Base-by-base conservation (phyloP, 371 early-diverging fungal species). In the Mucor indicus region DNA sequence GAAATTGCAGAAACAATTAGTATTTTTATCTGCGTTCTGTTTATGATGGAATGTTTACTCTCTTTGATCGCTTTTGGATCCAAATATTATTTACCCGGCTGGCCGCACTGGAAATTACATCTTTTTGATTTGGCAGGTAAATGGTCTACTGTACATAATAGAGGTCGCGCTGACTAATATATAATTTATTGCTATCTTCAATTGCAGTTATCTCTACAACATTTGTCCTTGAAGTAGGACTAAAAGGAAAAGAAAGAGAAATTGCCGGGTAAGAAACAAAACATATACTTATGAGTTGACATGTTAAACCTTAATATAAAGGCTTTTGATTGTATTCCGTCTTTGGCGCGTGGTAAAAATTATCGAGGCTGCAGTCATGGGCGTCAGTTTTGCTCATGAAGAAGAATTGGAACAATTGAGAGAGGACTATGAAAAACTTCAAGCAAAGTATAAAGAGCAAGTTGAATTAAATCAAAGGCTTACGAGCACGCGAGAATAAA, bases 301-400 rank as follows among this genome's bases (percentile, higher is more conserved):
- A n/a, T n/a, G n/a, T n/a, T n/a, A n/a, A n/a, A n/a, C n/a, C n/a
- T n/a, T n/a, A n/a, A 11, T 47, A 1, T 24, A 3, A 47, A 71
- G 67, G 27, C 57, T 70, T 25, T 52, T 72, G 40, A 68, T 79
- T 27, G 44, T 77, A 21, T 61, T 72, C 44, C 77, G 70, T 64
- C 45, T 72, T n/a, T 75, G 76, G 76, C 61, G 76, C 38, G 49
- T 75, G 11, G 67, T 75, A 31, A 68, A 72, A 38, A 57, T 75
- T 30, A 58, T 66, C 22, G 76, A 75, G 48, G 70, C 76, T 9
- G 69, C 67, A 4, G 57, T 67, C 0, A 38, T 64, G 38, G 63
- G 76, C 12, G 50, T 72, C 2, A 64, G 62, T 12, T 60, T 38
- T 40, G 40, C 55, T 4, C 57, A 70, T 19, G 35, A 70, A 22